Evolutionary conservation across 345 rosid species (phyloP).

Genomic region (Eucalyptus marginata): DNA sequence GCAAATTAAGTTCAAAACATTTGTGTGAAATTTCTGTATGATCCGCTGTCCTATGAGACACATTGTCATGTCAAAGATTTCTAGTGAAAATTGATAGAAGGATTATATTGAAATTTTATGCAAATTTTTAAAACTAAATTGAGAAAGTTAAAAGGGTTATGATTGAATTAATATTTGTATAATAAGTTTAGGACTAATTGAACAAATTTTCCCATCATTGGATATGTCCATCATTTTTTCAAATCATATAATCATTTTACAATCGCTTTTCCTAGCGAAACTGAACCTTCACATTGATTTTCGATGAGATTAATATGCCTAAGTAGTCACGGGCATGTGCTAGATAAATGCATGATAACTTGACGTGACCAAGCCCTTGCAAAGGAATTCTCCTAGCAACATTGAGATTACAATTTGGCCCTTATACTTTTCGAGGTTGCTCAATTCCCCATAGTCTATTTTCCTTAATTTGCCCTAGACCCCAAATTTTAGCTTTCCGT

Average conservation of each 20-base stretch:
- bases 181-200: background rate
- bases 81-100: accelerated
- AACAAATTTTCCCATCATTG: background rate
- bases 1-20: background rate
- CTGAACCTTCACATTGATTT: background rate
- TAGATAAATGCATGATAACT: background rate
- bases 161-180: accelerated
- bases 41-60: accelerated
- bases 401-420: background rate
- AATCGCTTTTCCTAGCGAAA: background rate
- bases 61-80: accelerated
- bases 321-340: accelerated
- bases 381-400: background rate
- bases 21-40: background rate
- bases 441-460: background rate
- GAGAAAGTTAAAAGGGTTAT: accelerated
- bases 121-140: background rate
- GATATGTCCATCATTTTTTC: background rate
- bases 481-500: background rate
- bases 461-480: background rate
- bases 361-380: background rate
- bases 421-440: accelerated
- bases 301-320: background rate
- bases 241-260: background rate
- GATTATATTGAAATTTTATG: accelerated